These are phyloP conservation scores for Salix suchowensis DNA, from an alignment of 345 rosid genomes.

Conservation along the genomic window DNA sequence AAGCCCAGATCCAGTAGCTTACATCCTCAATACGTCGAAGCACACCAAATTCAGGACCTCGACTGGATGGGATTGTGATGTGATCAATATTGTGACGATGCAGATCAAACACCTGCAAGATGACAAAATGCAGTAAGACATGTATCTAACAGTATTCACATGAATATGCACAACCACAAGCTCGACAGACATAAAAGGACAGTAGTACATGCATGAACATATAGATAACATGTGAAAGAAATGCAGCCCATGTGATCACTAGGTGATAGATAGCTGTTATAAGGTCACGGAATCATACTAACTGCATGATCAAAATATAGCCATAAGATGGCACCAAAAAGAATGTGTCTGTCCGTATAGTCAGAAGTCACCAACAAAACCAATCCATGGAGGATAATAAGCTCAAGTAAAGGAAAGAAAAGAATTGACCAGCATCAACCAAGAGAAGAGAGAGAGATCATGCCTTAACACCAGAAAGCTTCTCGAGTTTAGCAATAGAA, in stretches of 20 bases:
- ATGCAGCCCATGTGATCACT: not conserved
- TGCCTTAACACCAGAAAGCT: conserved; percentile 89
- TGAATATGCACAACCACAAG: not conserved
- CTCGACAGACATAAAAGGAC: not conserved
- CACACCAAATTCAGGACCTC: conserved; percentile 74
- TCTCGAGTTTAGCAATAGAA: conserved; percentile 80
- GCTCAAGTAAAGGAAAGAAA: not conserved
- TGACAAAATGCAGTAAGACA: not conserved
- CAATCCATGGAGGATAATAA: not conserved
- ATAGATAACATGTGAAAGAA: not conserved
- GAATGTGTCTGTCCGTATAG: too few relatives aligned
- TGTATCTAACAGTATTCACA: not conserved
- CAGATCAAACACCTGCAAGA: conserved; percentile 72
- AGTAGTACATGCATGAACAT: not conserved
- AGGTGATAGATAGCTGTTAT: not conserved
- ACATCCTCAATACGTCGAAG: conserved; percentile 91
- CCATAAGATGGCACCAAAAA: not conserved
- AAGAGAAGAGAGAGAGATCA: not conserved
- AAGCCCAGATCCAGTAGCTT: conserved; percentile 28
- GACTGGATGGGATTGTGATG: conserved; percentile 70
- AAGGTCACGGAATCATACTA: not conserved
- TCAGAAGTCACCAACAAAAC: not conserved
- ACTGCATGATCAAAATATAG: not conserved
- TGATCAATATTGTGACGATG: conserved; percentile 97
- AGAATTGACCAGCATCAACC: not conserved